A percentile compares a stretch with the other conserved stretches of the same genome.
These are phyloP conservation scores for Candida ortonii DNA, from an alignment of 805 yeast species.

Conservation along the genomic window DNA sequence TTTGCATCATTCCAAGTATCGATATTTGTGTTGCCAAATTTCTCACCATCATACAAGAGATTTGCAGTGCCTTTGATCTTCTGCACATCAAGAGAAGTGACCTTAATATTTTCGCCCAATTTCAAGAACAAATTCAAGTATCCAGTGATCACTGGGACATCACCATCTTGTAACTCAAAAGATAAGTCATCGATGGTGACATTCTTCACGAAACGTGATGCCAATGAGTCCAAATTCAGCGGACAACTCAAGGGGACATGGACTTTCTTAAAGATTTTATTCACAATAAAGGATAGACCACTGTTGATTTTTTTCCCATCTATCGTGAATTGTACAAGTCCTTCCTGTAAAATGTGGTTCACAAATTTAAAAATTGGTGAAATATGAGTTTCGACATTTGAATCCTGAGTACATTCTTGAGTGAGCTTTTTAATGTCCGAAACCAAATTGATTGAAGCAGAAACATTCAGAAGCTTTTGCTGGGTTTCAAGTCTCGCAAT, in stretches of 20 bases:
- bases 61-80: conserved; percentile 41
- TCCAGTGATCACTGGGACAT: conserved; percentile 38
- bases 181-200: conserved; percentile 37
- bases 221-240: conserved; percentile 12
- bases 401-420: conserved; percentile 12
- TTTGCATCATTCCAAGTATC: conserved; percentile 45
- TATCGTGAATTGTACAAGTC: conserved; percentile 10
- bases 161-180: conserved; percentile 35
- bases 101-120: conserved; percentile 10
- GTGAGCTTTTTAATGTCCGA: conserved; percentile 9
- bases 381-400: conserved; percentile 4
- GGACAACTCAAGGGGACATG: conserved; percentile 18
- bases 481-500: conserved; percentile 1
- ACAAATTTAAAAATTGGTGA: conserved; percentile 21
- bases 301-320: conserved; percentile 11
- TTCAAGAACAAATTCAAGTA: conserved; percentile 32
- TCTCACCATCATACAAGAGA: conserved; percentile 36
- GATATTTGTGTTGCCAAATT: conserved; percentile 44
- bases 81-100: conserved; percentile 24
- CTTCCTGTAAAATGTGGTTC: conserved; percentile 8
- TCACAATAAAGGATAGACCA: conserved; percentile 7
- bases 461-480: conserved; percentile 11
- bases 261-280: conserved; percentile 15
- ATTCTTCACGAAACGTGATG: conserved; percentile 30
- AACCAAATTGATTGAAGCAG: conserved; percentile 12